A percentile compares a stretch with the other conserved stretches of the same genome.
phyloP scores from a whole-genome alignment of 139 green algal species.

The Coccomyxa sp. region DNA sequence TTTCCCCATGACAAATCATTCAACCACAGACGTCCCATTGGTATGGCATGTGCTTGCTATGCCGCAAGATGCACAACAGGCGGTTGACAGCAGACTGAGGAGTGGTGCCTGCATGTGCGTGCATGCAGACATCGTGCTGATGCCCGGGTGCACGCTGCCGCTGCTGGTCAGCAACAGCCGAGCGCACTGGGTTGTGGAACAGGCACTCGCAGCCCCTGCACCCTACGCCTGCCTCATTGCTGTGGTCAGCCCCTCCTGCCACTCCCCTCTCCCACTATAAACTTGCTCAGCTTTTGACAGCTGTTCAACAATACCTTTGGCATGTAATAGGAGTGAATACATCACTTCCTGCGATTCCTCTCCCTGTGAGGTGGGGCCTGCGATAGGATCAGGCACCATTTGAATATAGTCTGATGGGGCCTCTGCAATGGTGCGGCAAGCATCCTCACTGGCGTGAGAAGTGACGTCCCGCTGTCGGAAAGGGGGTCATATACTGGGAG shows the following conservation, averaged over 20 bases:
- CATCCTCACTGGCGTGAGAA: too few species aligned
- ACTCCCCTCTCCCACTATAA: not conserved
- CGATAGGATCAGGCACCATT: too few species aligned
- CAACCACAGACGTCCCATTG: not conserved
- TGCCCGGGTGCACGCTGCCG: slow-evolving; percentile 5
- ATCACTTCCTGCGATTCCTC: too few species aligned
- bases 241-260: not conserved
- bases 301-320: too few species aligned
- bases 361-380: too few species aligned
- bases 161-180: not conserved
- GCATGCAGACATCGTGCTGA: slow-evolving; percentile 7
- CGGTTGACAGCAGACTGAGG: not conserved
- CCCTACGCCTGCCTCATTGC: not conserved
- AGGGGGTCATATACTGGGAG: too few species aligned
- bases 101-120: not conserved
- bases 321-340: too few species aligned
- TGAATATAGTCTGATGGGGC: too few species aligned
- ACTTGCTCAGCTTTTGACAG: not conserved
- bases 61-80: not conserved
- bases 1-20: not conserved
- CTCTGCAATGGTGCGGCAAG: too few species aligned
- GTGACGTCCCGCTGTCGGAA: too few species aligned
- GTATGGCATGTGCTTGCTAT: not conserved
- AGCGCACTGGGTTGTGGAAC: not conserved
- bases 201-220: not conserved